Conservation (phyloP, 768 basidiomycete genomes). For the Lactarius quietus region DNA sequence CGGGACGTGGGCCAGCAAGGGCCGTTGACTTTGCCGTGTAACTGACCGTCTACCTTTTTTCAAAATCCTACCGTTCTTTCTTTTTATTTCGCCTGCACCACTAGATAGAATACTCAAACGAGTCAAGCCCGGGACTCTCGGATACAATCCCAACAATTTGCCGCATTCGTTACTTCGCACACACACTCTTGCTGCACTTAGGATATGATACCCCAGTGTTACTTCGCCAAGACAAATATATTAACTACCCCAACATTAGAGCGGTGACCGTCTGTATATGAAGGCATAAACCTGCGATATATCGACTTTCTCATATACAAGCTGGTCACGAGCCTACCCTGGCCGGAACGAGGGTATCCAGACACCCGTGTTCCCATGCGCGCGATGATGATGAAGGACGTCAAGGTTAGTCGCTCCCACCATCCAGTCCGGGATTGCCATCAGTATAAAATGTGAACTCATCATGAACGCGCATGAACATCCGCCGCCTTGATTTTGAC, state of each 20-base stretch:
- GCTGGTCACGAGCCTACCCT: background rate
- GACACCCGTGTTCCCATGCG: background rate
- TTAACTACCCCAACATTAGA: too few species aligned
- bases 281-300: too few species aligned
- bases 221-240: background rate
- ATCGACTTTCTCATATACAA: too few species aligned
- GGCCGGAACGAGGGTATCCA: background rate
- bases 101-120: background rate
- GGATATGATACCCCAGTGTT: background rate
- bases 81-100: background rate
- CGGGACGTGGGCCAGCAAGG: background rate
- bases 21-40: background rate
- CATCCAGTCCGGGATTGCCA: too few species aligned
- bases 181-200: background rate
- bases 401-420: background rate
- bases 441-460: too few species aligned
- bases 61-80: too few species aligned
- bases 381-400: background rate
- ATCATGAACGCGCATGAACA: too few species aligned
- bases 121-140: background rate
- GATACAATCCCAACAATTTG: background rate
- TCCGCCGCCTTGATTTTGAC: too few species aligned
- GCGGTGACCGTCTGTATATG: too few species aligned
- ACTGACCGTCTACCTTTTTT: background rate
- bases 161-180: background rate